Base-by-base conservation (phyloP, 2,329 filamentous ascomycete species). In the Metarhizium humberi region DNA sequence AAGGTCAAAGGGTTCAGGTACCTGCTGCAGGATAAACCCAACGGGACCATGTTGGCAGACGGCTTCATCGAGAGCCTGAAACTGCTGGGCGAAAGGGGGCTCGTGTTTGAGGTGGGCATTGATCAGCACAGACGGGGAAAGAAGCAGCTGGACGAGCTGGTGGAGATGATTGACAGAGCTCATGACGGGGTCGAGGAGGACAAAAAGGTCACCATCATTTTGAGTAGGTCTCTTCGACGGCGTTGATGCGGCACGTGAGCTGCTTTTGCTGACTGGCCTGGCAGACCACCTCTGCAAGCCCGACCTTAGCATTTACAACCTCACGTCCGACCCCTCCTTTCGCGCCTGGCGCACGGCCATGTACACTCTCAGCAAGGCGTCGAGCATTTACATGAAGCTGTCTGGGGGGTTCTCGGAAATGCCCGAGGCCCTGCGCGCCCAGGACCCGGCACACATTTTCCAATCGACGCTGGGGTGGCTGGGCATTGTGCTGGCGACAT, bases 201-300 rank as follows among this genome's bases (percentile, higher is more conserved):
- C 6, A 75, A 86, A 38, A 82, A 79, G 63, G 81, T 86, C 38
- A 78, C 75, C 0, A 81, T 92, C 64, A 77, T 95, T 53, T 72
- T 95, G 61, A 90, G 87, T 87, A 69, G 69, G 80, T 76, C 38
- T 30, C n/a, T 32, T 14, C 8, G 25, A 25, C 25, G 25, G 25
- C 25, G 25, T 25, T 25, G 25, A 25, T 25, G 25, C 25, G 18
- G n/a, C 16, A 30, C 38, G 13, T 4, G n/a, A n/a, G 43, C 18
- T 46, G 25, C 25, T 25, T 25, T 25, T 25, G n/a, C 40, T 16
- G 11, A 6, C n/a, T 43, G 20, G 18, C 13, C 32, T 30, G 16
- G 13, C 18, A 92, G 88, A 96, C 70, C 91, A 96, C 71, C 80
- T 96, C 62, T 92, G 90, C 79, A 96, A 96, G 72, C 91, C 91